Conservation (phyloP, 2,329 filamentous ascomycete species). For the Ophiostoma sp. region DNA sequence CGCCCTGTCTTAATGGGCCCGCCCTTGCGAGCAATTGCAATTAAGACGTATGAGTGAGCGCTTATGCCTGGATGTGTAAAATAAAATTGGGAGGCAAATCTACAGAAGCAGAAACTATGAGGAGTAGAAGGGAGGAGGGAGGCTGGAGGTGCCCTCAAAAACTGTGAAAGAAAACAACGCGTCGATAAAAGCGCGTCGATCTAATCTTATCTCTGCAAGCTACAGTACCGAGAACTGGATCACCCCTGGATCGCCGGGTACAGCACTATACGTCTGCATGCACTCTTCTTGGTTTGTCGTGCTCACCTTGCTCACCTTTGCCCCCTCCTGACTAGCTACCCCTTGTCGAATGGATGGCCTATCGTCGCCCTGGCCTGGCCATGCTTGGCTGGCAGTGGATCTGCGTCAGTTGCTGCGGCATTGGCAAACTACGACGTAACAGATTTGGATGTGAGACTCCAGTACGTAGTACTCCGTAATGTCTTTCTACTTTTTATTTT, state of each 20-base stretch:
- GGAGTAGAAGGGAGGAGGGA: neutral
- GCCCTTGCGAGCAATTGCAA: neutral
- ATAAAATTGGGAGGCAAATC: neutral
- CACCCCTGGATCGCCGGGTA: constrained; percentile 6
- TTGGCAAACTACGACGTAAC: constrained; percentile 3
- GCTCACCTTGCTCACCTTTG: constrained; percentile 2
- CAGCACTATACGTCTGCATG: neutral
- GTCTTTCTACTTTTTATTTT: too few species aligned
- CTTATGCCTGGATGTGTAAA: neutral
- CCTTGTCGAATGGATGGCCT: neutral
- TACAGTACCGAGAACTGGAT: too few species aligned
- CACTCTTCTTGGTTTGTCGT: neutral
- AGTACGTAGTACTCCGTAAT: too few species aligned
- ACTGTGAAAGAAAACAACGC: neutral
- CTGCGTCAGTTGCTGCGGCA: neutral
- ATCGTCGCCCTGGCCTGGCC: neutral
- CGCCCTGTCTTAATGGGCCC: neutral
- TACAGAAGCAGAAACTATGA: neutral
- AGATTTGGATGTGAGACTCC: neutral
- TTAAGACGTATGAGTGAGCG: neutral
- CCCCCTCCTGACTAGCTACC: neutral
- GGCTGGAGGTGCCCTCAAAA: neutral
- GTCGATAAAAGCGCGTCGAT: constrained; percentile 20
- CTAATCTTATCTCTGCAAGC: constrained; percentile 23
- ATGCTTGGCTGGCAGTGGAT: constrained; percentile 1